Evolutionary conservation across 2,329 filamentous ascomycete species (phyloP).

Genomic region (Chaetomium strumarium): DNA sequence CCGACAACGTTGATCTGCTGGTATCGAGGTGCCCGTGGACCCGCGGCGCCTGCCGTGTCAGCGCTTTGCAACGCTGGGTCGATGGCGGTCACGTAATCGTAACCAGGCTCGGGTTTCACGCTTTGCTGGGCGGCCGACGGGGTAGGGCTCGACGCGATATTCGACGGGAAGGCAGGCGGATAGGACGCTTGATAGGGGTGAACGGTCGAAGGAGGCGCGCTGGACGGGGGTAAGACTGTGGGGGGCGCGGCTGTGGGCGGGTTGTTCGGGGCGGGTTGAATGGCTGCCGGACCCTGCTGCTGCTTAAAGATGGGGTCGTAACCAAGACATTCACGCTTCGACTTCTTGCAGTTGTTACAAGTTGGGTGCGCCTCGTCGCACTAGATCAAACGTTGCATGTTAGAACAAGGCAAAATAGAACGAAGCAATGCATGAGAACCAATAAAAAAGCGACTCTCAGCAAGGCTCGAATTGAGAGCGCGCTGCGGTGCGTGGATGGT

Average conservation of each 20-base stretch:
- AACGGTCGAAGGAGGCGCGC: constrained; percentile 32
- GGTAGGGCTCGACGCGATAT: constrained; percentile 17
- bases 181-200: constrained; percentile 41
- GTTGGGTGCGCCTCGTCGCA: constrained; percentile 94
- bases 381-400: constrained; percentile 39
- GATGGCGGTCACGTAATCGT: constrained; percentile 34
- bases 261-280: constrained; percentile 55
- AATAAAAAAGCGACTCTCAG: background rate
- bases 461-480: background rate
- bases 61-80: constrained; percentile 27
- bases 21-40: constrained; percentile 19
- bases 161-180: constrained; percentile 24
- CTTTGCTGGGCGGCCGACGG: constrained; percentile 30
- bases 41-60: constrained; percentile 14
- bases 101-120: constrained; percentile 28
- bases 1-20: constrained; percentile 16
- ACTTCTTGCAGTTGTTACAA: constrained; percentile 86
- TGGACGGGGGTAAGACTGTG: constrained; percentile 28
- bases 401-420: constrained; percentile 10
- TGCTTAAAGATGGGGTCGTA: constrained; percentile 85
- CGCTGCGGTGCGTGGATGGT: background rate
- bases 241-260: constrained; percentile 30
- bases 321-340: constrained; percentile 77
- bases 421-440: constrained; percentile 1
- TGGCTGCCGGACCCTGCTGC: constrained; percentile 63